phyloP scores from a whole-genome alignment of 208 protist species.

The Blastocrithidia nonstop region DNA sequence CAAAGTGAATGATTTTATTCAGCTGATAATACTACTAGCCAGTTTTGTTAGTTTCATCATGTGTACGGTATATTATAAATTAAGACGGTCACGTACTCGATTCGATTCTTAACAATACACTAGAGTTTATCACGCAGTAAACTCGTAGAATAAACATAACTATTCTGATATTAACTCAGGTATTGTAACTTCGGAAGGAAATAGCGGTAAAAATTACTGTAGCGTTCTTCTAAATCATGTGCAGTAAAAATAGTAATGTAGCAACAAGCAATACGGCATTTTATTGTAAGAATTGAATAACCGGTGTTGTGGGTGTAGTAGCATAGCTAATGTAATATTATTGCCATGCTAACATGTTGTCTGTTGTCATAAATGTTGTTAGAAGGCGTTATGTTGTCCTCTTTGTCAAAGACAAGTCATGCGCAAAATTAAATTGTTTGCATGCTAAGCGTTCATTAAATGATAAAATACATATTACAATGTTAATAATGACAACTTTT shows the following conservation, averaged over 20 bases:
- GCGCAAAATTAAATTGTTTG: too few species aligned
- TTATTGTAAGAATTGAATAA: constrained; percentile 24
- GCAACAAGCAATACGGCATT: constrained; percentile 7
- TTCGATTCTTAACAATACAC: too few species aligned
- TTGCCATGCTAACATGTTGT: constrained; percentile 33
- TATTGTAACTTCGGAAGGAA: constrained; percentile 10
- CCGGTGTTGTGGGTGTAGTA: constrained; percentile 27
- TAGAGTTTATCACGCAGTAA: too few species aligned
- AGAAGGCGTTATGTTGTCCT: constrained; percentile 19
- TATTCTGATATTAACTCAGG: too few species aligned
- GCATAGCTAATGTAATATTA: constrained; percentile 20
- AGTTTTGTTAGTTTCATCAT: constrained; percentile 13
- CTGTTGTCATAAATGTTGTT: constrained; percentile 23
- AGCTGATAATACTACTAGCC: constrained; percentile 14
- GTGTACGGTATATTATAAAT: constrained; percentile 14
- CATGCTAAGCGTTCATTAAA: too few species aligned
- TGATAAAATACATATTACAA: too few species aligned
- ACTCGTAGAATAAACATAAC: too few species aligned
- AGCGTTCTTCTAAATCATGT: constrained; percentile 7
- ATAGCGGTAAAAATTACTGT: constrained; percentile 10
- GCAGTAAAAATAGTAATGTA: constrained; percentile 12
- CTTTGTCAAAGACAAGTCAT: constrained; percentile 41
- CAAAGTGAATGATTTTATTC: constrained; percentile 10
- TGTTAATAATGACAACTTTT: too few species aligned
- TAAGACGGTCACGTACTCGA: too few species aligned